phyloP scores from a whole-genome alignment of 306 rosid species.

The Fragaria iinumae region DNA sequence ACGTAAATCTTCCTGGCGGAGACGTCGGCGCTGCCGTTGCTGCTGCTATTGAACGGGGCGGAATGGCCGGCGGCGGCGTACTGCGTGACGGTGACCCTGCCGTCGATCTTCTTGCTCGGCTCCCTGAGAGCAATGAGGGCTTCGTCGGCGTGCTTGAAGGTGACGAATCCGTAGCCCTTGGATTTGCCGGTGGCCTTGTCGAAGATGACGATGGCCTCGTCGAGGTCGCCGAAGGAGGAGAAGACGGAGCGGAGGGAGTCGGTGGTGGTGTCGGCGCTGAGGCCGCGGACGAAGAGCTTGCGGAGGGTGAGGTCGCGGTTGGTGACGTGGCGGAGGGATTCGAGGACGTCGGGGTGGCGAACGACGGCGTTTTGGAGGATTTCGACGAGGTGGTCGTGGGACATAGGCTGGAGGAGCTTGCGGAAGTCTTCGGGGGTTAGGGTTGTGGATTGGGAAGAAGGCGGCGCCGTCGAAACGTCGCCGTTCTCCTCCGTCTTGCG shows the following conservation, averaged over 20 bases:
- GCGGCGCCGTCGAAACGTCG: neutral
- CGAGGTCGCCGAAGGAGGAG: slow-evolving; percentile 57
- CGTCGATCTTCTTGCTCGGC: slow-evolving; percentile 73
- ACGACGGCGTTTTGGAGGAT: slow-evolving; percentile 53
- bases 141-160: slow-evolving; percentile 60
- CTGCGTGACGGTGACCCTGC: slow-evolving; percentile 71
- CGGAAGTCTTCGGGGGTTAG: slow-evolving; percentile 48
- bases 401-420: slow-evolving; percentile 56
- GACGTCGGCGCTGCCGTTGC: slow-evolving; percentile 20
- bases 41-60: slow-evolving; percentile 15
- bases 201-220: slow-evolving; percentile 62
- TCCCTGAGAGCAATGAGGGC: slow-evolving; percentile 62
- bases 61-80: slow-evolving; percentile 55
- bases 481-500: slow-evolving; percentile 65
- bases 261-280: slow-evolving; percentile 64
- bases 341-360: slow-evolving; percentile 55
- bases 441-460: slow-evolving; percentile 14
- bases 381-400: slow-evolving; percentile 46
- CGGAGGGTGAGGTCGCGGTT: slow-evolving; percentile 61
- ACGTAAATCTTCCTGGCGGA: slow-evolving; percentile 62
- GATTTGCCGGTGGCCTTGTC: slow-evolving; percentile 68
- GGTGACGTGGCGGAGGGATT: slow-evolving; percentile 43
- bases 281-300: slow-evolving; percentile 74
- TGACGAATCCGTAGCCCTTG: slow-evolving; percentile 66
- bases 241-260: slow-evolving; percentile 64